Evolutionary conservation across 306 rosid genomes (phyloP), one percentile per base, ranked within the genome.

Genomic region (Erythrophleum fordii): DNA sequence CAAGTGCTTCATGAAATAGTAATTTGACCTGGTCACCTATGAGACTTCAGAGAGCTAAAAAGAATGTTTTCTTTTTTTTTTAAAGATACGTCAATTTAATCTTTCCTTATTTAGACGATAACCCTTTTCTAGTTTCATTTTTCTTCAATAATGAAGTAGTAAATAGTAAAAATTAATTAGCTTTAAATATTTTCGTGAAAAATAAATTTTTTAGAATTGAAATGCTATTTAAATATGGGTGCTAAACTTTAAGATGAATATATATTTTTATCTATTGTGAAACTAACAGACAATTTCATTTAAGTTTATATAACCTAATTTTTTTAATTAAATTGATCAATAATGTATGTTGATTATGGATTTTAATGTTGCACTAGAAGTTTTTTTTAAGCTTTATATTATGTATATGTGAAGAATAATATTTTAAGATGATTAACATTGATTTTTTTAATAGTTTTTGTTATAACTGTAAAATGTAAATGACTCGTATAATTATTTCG

Each of bases 21-120:
- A 58, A 81, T 83, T 85, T 89, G 92, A 88, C 92, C 85, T 18
- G 45, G 87, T 70, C 83, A 61, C 35, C 31, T 12, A 76, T 46
- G 26, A 61, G 17, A 31, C 34, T 31, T 31, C 1, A 1, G 4
- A 31, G 34, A 31, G 2, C 34, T 4, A 31, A 31, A 31, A 31
- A 31, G 34, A 31, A 31, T 31, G 34, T 31, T 31, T 49, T 4
- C 5, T 3, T 14, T 31, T 28, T 52, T 52, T 18, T 11, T 4
- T 0, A 3, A 53, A n/a, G 1, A 51, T 51, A 6, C n/a, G 12
- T 55, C 29, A 55, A 26, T n/a, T 52, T 20, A 18, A 20, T 52
- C 59, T 52, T 52, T 6, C 26, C 11, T n/a, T 5, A 6, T 52
- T 12, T 51, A 51, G 17, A 44, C 14, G 16, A 44, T 31, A 44